Base-by-base conservation (phyloP, 306 rosid genomes). In the Rosa multiflora region DNA sequence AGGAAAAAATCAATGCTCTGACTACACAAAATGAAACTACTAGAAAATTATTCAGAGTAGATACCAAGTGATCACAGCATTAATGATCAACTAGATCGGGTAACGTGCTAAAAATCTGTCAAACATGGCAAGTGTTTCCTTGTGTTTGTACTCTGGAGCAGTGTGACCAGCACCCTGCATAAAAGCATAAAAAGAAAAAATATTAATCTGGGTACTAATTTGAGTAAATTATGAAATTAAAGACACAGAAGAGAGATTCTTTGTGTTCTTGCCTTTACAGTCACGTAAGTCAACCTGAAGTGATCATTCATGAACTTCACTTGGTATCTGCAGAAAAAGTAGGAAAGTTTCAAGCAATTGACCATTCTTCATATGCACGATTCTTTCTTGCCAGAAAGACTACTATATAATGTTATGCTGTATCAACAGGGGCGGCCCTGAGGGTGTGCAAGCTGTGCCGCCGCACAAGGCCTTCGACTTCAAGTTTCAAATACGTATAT, bases 141-240 rank as follows among this genome's bases (percentile, higher is more conserved):
- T 62, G 62, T 79, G 82, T 76, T 79, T 79, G 82, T 79, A 79
- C 72, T 79, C 82, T 71, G 82, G 82, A 48, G 82, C 82, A 5
- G 82, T 79, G 82, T 79, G 82, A 49, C 82, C 82, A 5, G 82
- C 82, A 37, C 82, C 82, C 82, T 79, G 77, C 52, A 35, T 20
- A 32, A 14, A 35, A 72, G 18, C 26, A 72, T 46, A 8, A 12
- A 6, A 48, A 10, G 46, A 0, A 43, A 56, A 55, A 56, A 20
- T 48, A 14, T 23, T 2, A 72, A 6, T 14, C 61, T 48, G 23
- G 39, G 17, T 69, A 67, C 5, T 1, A 1, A 8, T 72, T 47
- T 72, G 6, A n/a, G 62, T 72, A 14, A 23, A 23, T 49, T 72
- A 14, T 47, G 76, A 49, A 26, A 2, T 47, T 10, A 49, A 32